Base-by-base conservation (phyloP, 2,329 filamentous ascomycete species). In the Aureobasidium sp. region DNA sequence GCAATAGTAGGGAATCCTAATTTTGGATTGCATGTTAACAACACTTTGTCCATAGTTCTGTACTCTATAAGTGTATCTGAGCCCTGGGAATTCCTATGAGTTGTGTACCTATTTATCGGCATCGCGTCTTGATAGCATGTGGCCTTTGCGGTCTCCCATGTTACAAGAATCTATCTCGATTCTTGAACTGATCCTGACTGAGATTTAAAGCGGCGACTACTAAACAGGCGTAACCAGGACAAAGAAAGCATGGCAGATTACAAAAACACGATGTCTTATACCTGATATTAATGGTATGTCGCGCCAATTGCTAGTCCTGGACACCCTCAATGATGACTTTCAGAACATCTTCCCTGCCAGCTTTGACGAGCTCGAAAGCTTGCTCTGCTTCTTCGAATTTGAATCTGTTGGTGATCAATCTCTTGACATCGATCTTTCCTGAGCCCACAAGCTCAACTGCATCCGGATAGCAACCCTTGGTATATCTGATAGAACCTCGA, bases 401-500 rank as follows among this genome's bases (percentile, higher is more conserved):
- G 67, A 70, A 77, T 2, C 73, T 69, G 62, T 77, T 71, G 0
- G 73, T 78, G 39, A 78, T 74, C 26, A 77, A 64, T 5, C 67
- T 66, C 67, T 77, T 75, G 2, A 74, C 72, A 56, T 34, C 26
- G 17, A 81, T 72, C 66, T 79, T 80, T 0, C 79, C 78, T n/a
- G 71, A 75, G 0, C 77, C 74, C n/a, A 84, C 73, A 7, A 84
- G 70, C 44, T 79, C 72, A 0, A 84, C 71, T 0, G 81, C 81
- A 5, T 74, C 67, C 0, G 79, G 76, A 67, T 82, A 84, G 64
- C 77, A 79, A 0, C 81, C 80, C 0, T 75, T 71, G 4, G 74
- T 76, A 63, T 84, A 84, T 2, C 80, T 73, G 57, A 84, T 81
- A 0, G 77, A 80, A 1, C 81, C 82, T 58, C 79, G 77, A 64